Evolutionary conservation across 495 filamentous ascomycete species (phyloP).

Genomic region (Aspergillus indologenus): DNA sequence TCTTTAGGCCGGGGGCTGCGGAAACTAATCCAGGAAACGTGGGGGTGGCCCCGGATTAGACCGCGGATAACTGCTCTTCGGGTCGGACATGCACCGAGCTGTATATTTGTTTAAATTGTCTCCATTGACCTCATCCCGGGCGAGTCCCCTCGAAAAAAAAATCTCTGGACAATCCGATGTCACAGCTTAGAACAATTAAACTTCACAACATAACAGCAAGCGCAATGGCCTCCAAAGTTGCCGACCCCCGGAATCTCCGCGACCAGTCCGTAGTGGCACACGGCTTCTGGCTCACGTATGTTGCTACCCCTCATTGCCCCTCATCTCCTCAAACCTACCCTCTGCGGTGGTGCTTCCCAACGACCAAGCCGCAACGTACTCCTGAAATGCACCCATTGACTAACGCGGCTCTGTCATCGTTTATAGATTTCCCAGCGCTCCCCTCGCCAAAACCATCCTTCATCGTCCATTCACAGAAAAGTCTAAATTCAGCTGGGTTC

Average conservation of each 20-base stretch:
- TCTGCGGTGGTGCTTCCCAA: background rate
- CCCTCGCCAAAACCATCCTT: constrained; percentile 35
- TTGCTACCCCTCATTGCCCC: background rate
- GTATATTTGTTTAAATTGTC: background rate
- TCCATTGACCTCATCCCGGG: background rate
- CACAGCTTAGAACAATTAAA: background rate
- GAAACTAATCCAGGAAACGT: background rate
- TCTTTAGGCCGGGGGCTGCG: background rate
- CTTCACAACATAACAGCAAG: background rate
- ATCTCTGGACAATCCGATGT: background rate
- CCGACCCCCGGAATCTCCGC: background rate
- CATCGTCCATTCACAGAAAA: constrained; percentile 27
- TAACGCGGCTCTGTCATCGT: background rate
- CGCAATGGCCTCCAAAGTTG: background rate
- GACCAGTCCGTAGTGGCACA: constrained; percentile 14
- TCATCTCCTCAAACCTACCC: background rate
- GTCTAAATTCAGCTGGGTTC: constrained; percentile 56
- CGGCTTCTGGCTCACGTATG: constrained; percentile 43
- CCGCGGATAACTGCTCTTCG: background rate
- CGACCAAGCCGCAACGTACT: background rate
- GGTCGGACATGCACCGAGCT: background rate
- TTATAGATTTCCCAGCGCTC: constrained; percentile 32
- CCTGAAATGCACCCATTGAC: background rate
- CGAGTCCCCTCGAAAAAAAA: background rate
- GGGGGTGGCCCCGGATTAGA: background rate